Conservation (phyloP, 2,329 filamentous ascomycete genomes). For the Salinomyces thailandicus region DNA sequence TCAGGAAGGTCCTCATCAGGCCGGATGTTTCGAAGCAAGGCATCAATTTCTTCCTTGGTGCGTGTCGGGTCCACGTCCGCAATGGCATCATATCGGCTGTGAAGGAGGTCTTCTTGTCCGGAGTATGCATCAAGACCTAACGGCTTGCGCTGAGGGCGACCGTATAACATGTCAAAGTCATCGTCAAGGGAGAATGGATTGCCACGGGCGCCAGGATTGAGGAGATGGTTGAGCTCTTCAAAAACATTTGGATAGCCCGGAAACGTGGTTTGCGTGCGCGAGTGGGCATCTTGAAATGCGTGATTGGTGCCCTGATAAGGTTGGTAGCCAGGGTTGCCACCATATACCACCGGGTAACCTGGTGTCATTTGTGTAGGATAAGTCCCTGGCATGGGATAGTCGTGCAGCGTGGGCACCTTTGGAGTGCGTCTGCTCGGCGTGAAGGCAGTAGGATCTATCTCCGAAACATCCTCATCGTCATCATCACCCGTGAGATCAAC, state of each 20-base stretch:
- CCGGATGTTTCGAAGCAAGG: slow-evolving; percentile 60
- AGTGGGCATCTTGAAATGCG: too few relatives aligned
- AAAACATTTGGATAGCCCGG: neutral
- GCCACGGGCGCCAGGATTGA: slow-evolving; percentile 4
- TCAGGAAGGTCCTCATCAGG: slow-evolving; percentile 48
- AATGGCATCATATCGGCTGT: slow-evolving; percentile 16
- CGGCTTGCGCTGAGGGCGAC: slow-evolving; percentile 13
- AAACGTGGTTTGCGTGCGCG: neutral
- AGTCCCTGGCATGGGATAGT: neutral
- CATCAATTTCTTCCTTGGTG: slow-evolving; percentile 56
- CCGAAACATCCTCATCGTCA: slow-evolving; percentile 21
- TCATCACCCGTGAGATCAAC: slow-evolving; percentile 25
- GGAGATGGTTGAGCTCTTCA: slow-evolving; percentile 13
- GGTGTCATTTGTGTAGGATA: neutral
- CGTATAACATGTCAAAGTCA: slow-evolving; percentile 15
- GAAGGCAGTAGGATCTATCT: slow-evolving; percentile 16
- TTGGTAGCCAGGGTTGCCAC: neutral
- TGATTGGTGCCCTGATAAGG: neutral
- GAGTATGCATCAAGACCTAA: slow-evolving; percentile 13
- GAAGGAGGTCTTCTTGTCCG: slow-evolving; percentile 18
- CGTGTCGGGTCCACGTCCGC: slow-evolving; percentile 36
- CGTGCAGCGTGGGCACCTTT: neutral
- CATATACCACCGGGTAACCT: neutral
- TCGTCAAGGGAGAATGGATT: slow-evolving; percentile 11
- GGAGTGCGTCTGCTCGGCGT: slow-evolving; percentile 12